Evolutionary conservation across 192 early-diverging fungal species (phyloP).

Genomic region (Dimargaris xerosporica): DNA sequence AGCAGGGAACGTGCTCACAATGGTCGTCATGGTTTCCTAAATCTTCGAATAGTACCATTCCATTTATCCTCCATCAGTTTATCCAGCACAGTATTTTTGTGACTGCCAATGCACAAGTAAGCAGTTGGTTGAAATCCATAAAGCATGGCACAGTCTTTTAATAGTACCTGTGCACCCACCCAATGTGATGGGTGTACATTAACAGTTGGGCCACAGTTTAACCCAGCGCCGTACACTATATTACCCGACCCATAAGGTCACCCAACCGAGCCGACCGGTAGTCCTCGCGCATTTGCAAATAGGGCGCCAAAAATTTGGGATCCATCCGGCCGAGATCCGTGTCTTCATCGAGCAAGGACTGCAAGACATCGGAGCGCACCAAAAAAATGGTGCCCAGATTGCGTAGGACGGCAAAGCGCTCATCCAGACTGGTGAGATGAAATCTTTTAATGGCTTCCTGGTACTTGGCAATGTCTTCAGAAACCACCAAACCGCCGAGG

Average conservation of each 20-base stretch:
- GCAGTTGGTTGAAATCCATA: no score
- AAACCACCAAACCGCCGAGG: constrained; percentile 72
- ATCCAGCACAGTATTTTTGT: no score
- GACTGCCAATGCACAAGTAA: no score
- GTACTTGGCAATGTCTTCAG: constrained; percentile 90
- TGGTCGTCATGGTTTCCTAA: no score
- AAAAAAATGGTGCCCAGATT: constrained; percentile 89
- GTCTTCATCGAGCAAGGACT: constrained; percentile 74
- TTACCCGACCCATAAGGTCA: constrained; percentile 24
- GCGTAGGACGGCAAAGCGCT: constrained; percentile 78
- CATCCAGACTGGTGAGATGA: constrained; percentile 53
- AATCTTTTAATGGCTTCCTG: constrained; percentile 70
- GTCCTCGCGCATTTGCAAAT: constrained; percentile 77
- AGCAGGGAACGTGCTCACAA: no score
- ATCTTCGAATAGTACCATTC: no score
- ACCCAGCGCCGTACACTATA: neutral
- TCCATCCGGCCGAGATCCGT: constrained; percentile 61
- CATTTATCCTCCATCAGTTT: no score
- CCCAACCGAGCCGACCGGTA: constrained; percentile 49
- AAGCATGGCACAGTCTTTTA: no score
- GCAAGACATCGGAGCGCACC: constrained; percentile 79
- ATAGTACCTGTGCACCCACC: no score
- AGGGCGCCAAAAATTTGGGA: constrained; percentile 62
- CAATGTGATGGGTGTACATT: no score
- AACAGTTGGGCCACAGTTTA: no score